Evolutionary conservation across 1,284 basidiomycete genomes (phyloP), one percentile per base, ranked within the genome.

Genomic region (Heliocybe sulcata): DNA sequence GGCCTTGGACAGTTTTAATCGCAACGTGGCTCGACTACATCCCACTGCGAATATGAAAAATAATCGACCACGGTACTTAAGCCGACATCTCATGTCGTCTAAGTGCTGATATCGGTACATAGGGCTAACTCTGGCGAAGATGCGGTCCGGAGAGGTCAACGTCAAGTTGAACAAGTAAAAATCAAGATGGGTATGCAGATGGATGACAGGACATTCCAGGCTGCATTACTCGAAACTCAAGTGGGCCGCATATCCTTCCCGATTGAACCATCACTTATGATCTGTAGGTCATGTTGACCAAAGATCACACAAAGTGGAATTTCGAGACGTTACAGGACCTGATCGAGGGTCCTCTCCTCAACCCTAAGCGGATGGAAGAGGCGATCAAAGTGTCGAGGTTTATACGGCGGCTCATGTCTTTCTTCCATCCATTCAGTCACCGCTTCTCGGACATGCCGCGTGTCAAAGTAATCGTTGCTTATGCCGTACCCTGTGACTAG

Each of bases 291-390:
- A 89, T 93, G 72, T 72, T 88, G 31, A 90, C 87, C 10, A 94
- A 93, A 65, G 96, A 99, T 61, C 85, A 93, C 62, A 83, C 81
- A 2, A 94, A 91, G 63, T 99, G 97, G 97, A 93, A 91, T 63
- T 90, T 90, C 64, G 94, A 97, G 2, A 81, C 84, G 20, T 75
- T 99, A 54, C 83, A 90, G 63, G 94, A 97, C 51, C 77, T 99
- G 14, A 81, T 98, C 20, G 94, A 98, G 62, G 96, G 97, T 0
- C 93, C 95, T 0, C 72, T 99, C 51, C 76, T 94, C 50, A 96
- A 95, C 64, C 85, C 93, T 0, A 92, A 92, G 64, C 78, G 97
- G n/a, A 79, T 99, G 65, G 97, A 99, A 64, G 97, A 99, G 70
- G 93, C 92, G 1, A 91, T 96, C 66, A 90, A 88, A 65, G 92